phyloP scores from a whole-genome alignment of 1,139 yeast genomes.

The Trichomonascaceae sp. region DNA sequence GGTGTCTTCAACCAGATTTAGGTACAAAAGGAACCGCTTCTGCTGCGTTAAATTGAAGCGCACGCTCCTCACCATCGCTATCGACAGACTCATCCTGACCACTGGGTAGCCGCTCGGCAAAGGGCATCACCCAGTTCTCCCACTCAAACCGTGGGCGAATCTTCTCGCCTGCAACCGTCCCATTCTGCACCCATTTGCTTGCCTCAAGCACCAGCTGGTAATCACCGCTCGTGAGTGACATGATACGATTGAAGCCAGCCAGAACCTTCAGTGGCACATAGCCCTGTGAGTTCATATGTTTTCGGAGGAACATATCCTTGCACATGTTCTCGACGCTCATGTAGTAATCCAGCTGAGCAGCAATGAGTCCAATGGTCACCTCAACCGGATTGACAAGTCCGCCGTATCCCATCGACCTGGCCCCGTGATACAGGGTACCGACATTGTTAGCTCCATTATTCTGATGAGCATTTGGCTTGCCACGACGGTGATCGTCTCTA shows the following conservation, averaged over 20 bases:
- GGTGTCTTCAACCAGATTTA: too few species aligned
- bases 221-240: slow-evolving; percentile 42
- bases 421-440: too few species aligned
- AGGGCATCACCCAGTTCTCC: slow-evolving; percentile 39
- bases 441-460: slow-evolving; percentile 13
- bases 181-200: slow-evolving; percentile 28
- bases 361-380: slow-evolving; percentile 20
- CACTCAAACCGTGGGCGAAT: slow-evolving; percentile 33
- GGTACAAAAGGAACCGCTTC: slow-evolving; percentile 28
- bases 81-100: slow-evolving; percentile 25
- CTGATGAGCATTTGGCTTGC: slow-evolving; percentile 10
- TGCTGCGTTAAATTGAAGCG: slow-evolving; percentile 26
- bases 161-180: slow-evolving; percentile 35
- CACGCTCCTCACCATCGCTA: slow-evolving; percentile 11
- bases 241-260: slow-evolving; percentile 63
- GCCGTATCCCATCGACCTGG: too few species aligned
- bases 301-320: slow-evolving; percentile 66
- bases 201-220: slow-evolving; percentile 34
- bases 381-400: slow-evolving; percentile 15
- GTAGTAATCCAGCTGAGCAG: slow-evolving; percentile 69
- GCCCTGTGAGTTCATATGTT: slow-evolving; percentile 68
- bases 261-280: slow-evolving; percentile 52
- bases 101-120: slow-evolving; percentile 31
- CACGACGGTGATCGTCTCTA: slow-evolving; percentile 13
- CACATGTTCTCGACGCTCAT: slow-evolving; percentile 77